Evolutionary conservation across 768 basidiomycete species (phyloP), one percentile per base, ranked within the genome.

Genomic region (Calvatia gigantea): DNA sequence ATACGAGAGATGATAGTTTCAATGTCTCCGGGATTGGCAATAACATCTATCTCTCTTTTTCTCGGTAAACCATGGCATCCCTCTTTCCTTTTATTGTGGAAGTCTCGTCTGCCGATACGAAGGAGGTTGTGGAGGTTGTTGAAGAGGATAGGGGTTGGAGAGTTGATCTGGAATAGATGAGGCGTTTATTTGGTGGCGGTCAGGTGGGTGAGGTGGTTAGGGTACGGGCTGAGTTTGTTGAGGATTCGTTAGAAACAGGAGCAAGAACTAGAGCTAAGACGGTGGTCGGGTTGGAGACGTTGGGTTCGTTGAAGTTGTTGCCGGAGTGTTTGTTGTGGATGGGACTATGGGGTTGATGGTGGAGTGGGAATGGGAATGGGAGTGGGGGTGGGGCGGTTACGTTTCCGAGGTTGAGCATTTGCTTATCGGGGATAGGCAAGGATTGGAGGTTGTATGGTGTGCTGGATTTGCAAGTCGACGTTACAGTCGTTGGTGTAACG

Each of bases 251-350:
- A 9, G 35, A 37, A n/a, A 12, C 12, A n/a, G n/a, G 35, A n/a
- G 35, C 12, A 12, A 3, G 25, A 2, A 33, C 21, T 7, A 33
- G 32, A 21, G 15, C 33, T 44, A 9, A 44, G 23, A 17, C 28
- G 31, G 35, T 55, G 54, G 54, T 37, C 54, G 19, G 19, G 21
- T 39, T 55, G 45, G 37, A 55, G 27, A 37, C 54, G 27, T 55
- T 55, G 54, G 35, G 41, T 41, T 46, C 54, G 12, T 29, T 29
- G 17, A 47, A 38, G 32, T 31, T 55, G 38, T 48, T 55, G 27
- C 54, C 54, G 0, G 54, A 55, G 28, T 55, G 54, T 17, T 41
- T 55, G 37, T 21, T 47, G 21, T 55, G 54, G 54, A 55, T 55
- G 42, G 17, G 23, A 19, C n/a, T n/a, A n/a, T n/a, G n/a, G n/a